Evolutionary conservation across 805 yeast species (phyloP).

Genomic region (Saturnispora sanitii): DNA sequence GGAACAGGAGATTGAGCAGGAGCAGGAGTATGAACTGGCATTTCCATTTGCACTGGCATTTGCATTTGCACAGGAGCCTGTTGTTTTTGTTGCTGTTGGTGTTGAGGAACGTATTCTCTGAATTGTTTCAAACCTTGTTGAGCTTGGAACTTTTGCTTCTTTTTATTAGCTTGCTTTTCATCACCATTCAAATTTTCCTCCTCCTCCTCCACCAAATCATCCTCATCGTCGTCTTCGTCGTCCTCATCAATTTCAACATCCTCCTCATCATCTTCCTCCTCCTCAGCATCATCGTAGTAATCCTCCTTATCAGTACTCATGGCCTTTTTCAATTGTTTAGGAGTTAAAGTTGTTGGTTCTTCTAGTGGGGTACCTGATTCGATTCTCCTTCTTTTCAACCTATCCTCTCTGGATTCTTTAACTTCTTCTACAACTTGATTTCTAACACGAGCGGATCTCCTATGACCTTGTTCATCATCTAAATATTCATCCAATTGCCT

Average conservation of each 20-base stretch:
- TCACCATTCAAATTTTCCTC: background rate
- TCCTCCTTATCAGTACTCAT: background rate
- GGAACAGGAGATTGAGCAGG: too few species aligned
- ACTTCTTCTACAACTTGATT: slow-evolving; percentile 24
- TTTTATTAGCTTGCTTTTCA: background rate
- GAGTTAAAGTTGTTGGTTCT: background rate
- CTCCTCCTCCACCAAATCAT: background rate
- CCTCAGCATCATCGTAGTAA: slow-evolving; percentile 2
- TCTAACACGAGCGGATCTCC: slow-evolving; percentile 35
- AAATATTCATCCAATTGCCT: slow-evolving; percentile 18
- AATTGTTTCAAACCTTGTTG: background rate
- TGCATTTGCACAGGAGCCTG: background rate
- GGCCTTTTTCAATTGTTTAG: background rate
- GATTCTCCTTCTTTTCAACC: slow-evolving; percentile 17
- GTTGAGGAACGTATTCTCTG: too few species aligned
- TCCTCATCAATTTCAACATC: slow-evolving; percentile 4
- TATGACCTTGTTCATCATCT: slow-evolving; percentile 5
- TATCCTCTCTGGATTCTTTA: slow-evolving; percentile 28
- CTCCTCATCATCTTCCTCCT: slow-evolving; percentile 6
- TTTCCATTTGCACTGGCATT: background rate
- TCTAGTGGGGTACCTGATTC: background rate
- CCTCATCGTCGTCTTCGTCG: slow-evolving; percentile 3
- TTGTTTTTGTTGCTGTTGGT: too few species aligned
- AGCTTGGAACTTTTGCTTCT: background rate
- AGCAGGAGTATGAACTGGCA: too few species aligned